Evolutionary conservation across 1,284 basidiomycete species (phyloP), one percentile per base, ranked within the genome.

Genomic region (Rhodofomes roseus): DNA sequence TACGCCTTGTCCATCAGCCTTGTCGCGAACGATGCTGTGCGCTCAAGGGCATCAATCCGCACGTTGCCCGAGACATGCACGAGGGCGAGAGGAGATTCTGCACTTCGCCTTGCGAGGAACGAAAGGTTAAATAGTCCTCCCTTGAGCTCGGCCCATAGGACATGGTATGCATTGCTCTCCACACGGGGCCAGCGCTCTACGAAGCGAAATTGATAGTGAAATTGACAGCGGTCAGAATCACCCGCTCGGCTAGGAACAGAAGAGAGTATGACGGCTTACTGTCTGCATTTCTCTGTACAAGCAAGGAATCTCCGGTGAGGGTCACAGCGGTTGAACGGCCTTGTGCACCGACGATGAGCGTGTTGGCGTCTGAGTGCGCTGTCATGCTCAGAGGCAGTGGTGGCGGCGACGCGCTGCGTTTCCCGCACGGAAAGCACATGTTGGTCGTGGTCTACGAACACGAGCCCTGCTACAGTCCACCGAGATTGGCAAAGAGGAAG

Each of bases 1-100:
- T 94, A 93, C 11, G 87, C 81, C 16, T 77, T 72, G 8, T 76
- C 69, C 79, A 89, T 84, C 22, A 89, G 70, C 4, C 73, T 71
- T 50, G 79, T 75, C 8, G 81, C 79, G 86, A 90, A 93, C 60
- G 78, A 73, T 51, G 77, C 68, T 1, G 82, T 83, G 6, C 72
- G 70, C 34, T 66, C 64, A 25, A 69, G 67, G 59, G 80, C 70
- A 4, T 68, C 68, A 8, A 73, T 73, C 27, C 75, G 60, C 2
- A 84, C 76, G 4, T 68, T 67, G 1, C 83, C 84, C 7, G 72
- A 73, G 37, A 81, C 55, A 25, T 78, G 76, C 11, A 76, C 67
- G 55, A 87, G 73, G 11, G 68, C 65, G 9, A 80, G 69, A n/a
- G 65, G 63, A 7, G 69, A 70, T 37, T 75, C 76, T 58, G 73